Percentiles rank a stretch among this genome's conserved stretches.
Evolutionary conservation across 1,284 basidiomycete genomes (phyloP).

Genomic region (Taiwanofungus camphoratus): DNA sequence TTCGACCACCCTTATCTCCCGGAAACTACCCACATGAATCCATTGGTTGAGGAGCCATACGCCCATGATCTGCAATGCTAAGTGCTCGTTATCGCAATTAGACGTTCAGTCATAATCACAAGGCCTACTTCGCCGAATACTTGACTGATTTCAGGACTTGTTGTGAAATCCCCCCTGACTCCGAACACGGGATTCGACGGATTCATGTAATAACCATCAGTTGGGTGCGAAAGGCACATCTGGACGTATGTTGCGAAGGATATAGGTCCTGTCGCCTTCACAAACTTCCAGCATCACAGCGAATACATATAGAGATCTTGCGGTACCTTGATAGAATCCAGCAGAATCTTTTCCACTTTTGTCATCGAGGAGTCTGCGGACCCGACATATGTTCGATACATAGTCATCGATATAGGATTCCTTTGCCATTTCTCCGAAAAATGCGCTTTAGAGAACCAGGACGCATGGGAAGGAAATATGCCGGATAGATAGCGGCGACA

Average conservation of each 20-base stretch:
- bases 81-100: conserved; percentile 33
- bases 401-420: too few species aligned
- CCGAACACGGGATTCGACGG: conserved; percentile 76
- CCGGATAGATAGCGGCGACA: too few species aligned
- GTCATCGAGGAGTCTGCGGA: conserved; percentile 6
- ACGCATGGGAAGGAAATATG: too few species aligned
- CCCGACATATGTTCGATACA: conserved; percentile 8
- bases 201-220: conserved; percentile 86
- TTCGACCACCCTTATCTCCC: conserved; percentile 74
- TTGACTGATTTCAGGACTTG: conserved; percentile 95
- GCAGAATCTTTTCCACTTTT: conserved; percentile 55
- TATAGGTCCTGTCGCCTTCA: conserved; percentile 80
- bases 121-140: conserved; percentile 90
- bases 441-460: too few species aligned
- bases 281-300: neutral
- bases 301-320: conserved; percentile 1
- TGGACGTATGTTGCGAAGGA: conserved; percentile 87
- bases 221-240: conserved; percentile 82
- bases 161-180: conserved; percentile 87
- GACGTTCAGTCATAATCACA: neutral
- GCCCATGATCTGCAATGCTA: conserved; percentile 60
- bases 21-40: conserved; percentile 49
- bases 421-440: too few species aligned
- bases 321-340: conserved; percentile 61
- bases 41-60: conserved; percentile 86